Conservation (phyloP, 768 basidiomycete species). For the Trametes sanguinea region DNA sequence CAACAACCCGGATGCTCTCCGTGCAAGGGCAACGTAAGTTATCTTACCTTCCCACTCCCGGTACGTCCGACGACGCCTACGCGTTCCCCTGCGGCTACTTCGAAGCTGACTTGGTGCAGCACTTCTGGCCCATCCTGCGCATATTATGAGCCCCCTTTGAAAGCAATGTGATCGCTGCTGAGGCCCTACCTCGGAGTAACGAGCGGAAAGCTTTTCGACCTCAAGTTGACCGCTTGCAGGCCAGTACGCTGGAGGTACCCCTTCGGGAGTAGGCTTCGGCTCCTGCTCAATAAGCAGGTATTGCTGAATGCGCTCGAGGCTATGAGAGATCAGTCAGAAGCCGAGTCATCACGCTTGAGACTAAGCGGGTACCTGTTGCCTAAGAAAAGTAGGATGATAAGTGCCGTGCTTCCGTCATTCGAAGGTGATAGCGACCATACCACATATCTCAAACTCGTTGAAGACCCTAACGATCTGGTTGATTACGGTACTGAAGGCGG, state of each 20-base stretch:
- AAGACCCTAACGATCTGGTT: conserved; percentile 45
- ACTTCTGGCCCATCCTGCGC: conserved; percentile 51
- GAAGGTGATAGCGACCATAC: conserved; percentile 24
- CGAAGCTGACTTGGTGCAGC: conserved; percentile 54
- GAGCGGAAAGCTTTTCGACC: conserved; percentile 47
- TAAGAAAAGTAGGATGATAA: conserved; percentile 51
- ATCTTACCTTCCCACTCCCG: conserved; percentile 1
- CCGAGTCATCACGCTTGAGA: not conserved
- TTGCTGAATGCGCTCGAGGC: conserved; percentile 45
- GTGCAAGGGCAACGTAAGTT: too few species aligned
- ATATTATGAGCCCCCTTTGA: not conserved
- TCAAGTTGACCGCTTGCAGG: conserved; percentile 47
- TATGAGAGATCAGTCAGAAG: not conserved
- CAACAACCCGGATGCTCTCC: too few species aligned
- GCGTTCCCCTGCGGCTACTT: conserved; percentile 55
- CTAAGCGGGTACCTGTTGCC: conserved; percentile 35
- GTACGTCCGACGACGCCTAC: conserved; percentile 43
- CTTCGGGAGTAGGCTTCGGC: conserved; percentile 35
- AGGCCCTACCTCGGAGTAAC: conserved; percentile 31
- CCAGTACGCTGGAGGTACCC: conserved; percentile 56
- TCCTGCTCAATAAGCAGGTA: conserved; percentile 53
- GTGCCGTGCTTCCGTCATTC: not conserved
- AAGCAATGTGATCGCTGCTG: too few species aligned
- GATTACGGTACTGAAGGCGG: conserved; percentile 55
- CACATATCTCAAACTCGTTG: conserved; percentile 45